Base-by-base conservation (phyloP, 208 protist species). In the Leishmania martiniquensis region DNA sequence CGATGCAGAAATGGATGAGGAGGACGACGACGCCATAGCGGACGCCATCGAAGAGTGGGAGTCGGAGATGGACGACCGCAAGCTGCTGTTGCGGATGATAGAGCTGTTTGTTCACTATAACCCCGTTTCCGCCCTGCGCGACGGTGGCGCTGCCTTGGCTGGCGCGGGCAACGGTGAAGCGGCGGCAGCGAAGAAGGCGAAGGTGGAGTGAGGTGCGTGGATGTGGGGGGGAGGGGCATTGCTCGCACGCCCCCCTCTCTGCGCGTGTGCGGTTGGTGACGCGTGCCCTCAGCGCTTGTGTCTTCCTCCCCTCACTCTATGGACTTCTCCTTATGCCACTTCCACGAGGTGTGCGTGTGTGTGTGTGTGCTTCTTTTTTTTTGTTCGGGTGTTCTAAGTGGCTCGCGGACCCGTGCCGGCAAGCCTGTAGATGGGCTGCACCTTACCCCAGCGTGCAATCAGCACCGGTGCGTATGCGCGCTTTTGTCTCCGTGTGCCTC, bases 31-130 rank as follows among this genome's bases (percentile, higher is more conserved):
- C 49, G 80, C 76, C 29, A 9, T 92, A 37, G 85, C 73, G 15
- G 90, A 95, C 12, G 87, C 83, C 15, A 70, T 84, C 20, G 89
- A 90, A 9, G 83, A 91, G 60, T 96, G 92, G 91, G 86, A 95
- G 77, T 79, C 75, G 25, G 92, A 96, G 72, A 90, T 93, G 85
- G 83, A 87, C 9, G 90, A 96, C 78, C 92, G 92, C 69, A 83
- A 87, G 81, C 76, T 83, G 77, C 80, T 96, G 57, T 72, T 96
- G 51, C 57, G 77, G 15, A 60, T 87, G 37, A 75, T 92, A 22
- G 85, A 89, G 39, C 70, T 85, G 13, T 76, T 80, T 72, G 68
- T 86, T 67, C 82, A 86, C 73, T 37, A 80, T 72, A 66, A 84
- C 71, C 74, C 82, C 4, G 72, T 85, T 20, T 55, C 85, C 52